These are phyloP conservation scores for Penicillium sp. DNA, from an alignment of 2,329 filamentous ascomycete species.

Conservation along the genomic window DNA sequence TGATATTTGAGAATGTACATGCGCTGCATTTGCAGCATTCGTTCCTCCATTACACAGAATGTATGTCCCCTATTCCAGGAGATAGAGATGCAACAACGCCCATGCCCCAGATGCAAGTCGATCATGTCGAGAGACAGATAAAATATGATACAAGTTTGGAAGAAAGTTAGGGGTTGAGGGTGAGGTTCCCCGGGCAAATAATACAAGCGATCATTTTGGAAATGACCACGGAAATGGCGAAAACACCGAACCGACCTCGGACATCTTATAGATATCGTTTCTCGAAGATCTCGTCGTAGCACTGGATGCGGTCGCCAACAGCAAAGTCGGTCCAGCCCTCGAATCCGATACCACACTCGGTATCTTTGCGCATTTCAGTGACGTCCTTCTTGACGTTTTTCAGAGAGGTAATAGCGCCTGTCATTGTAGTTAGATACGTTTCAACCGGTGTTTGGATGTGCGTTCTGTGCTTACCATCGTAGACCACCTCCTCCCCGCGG, in stretches of 20 bases:
- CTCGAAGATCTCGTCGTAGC: constrained; percentile 76
- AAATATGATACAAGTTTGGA: constrained; percentile 13
- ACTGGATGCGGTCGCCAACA: constrained; percentile 82
- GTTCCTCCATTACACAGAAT: constrained; percentile 7
- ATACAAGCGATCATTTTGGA: constrained; percentile 1
- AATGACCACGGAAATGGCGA: background rate
- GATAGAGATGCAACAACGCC: constrained; percentile 16
- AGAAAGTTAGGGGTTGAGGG: constrained; percentile 3
- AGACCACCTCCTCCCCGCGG: constrained; percentile 69
- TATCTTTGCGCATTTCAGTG: constrained; percentile 82
- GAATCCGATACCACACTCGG: constrained; percentile 91
- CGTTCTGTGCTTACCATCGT: constrained; percentile 67
- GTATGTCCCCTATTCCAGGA: constrained; percentile 1
- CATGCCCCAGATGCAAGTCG: constrained; percentile 14
- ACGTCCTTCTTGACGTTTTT: constrained; percentile 94
- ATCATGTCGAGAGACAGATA: constrained; percentile 6
- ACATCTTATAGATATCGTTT: constrained; percentile 56
- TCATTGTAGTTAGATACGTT: constrained; percentile 10
- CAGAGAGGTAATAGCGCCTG: constrained; percentile 76
- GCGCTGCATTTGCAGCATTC: background rate
- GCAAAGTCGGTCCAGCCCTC: constrained; percentile 75
- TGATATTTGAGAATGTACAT: background rate
- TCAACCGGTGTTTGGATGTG: background rate
- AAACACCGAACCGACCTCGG: background rate
- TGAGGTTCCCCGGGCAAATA: constrained; percentile 1